Percentiles rank a stretch among this genome's conserved stretches.
Evolutionary conservation across 73 alveolate genomes (phyloP).

Genomic region (Halteria grandinella): DNA sequence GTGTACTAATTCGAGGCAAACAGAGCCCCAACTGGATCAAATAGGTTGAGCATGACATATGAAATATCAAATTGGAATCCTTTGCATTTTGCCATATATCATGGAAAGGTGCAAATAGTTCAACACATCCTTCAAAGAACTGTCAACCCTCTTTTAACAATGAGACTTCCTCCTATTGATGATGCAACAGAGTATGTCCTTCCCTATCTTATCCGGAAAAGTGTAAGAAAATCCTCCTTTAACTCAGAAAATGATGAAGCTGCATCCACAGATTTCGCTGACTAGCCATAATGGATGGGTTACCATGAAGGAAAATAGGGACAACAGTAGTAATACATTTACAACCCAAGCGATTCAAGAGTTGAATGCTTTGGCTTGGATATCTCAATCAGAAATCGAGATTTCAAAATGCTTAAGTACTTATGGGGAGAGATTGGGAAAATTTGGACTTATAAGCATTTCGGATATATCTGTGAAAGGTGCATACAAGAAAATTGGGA

Average conservation of each 20-base stretch:
- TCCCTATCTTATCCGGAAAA: too few species aligned
- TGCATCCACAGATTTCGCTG: constrained; percentile 7
- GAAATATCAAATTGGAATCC: constrained; percentile 43
- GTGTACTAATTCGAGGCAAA: too few species aligned
- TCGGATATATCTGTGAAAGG: constrained; percentile 37
- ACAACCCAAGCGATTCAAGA: constrained; percentile 38
- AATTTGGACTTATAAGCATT: constrained; percentile 39
- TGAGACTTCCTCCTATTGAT: constrained; percentile 41
- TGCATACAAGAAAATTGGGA: constrained; percentile 38
- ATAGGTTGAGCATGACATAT: too few species aligned
- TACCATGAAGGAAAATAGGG: too few species aligned
- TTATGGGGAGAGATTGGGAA: constrained; percentile 19
- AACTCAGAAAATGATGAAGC: background rate
- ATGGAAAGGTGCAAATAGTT: constrained; percentile 12
- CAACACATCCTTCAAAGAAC: background rate
- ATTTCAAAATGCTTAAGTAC: constrained; percentile 6
- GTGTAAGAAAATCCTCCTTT: background rate
- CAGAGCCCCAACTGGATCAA: too few species aligned
- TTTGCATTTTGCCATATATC: constrained; percentile 26
- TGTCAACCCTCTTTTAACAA: constrained; percentile 21
- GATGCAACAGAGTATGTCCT: constrained; percentile 36
- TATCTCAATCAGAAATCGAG: constrained; percentile 35
- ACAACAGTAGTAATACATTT: background rate
- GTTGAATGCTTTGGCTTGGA: constrained; percentile 52
- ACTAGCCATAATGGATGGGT: background rate